Conservation (phyloP, 2,329 filamentous ascomycete genomes). For the Bisporella sp. region DNA sequence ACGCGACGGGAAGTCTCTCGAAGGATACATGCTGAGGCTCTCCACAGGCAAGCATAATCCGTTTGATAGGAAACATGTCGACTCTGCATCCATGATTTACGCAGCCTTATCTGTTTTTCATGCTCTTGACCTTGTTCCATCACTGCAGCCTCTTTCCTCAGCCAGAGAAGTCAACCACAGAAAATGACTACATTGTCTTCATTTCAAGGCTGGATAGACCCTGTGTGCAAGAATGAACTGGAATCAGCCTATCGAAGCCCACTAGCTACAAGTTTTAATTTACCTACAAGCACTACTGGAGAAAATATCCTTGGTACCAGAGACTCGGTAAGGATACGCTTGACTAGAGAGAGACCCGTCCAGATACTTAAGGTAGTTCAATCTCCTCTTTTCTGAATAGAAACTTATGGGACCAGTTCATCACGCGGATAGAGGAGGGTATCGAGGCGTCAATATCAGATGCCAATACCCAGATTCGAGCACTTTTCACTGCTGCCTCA, state of each 20-base stretch:
- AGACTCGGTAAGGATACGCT: neutral
- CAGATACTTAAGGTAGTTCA: conserved; percentile 9
- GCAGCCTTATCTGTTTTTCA: too few relatives aligned
- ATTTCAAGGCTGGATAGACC: conserved; percentile 6
- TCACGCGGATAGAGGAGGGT: neutral
- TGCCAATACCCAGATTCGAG: conserved; percentile 5
- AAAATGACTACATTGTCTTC: too few relatives aligned
- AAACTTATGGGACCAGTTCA: conserved; percentile 2
- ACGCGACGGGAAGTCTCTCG: too few relatives aligned
- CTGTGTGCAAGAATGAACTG: conserved; percentile 5
- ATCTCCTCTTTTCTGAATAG: neutral
- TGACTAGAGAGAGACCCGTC: neutral
- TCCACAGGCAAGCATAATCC: too few relatives aligned
- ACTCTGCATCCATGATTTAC: too few relatives aligned
- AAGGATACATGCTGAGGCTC: too few relatives aligned
- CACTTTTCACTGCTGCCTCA: conserved; percentile 3
- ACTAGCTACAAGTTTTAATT: too few relatives aligned
- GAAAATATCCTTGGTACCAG: neutral
- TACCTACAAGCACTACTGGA: too few relatives aligned
- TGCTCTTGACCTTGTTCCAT: too few relatives aligned
- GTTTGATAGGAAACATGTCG: too few relatives aligned
- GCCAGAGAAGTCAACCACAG: too few relatives aligned
- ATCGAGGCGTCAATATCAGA: conserved; percentile 9
- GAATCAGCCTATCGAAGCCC: neutral
- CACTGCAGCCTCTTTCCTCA: too few relatives aligned